These are phyloP conservation scores for Apiospora sp. DNA, from an alignment of 2,329 filamentous ascomycete species.

Conservation along the genomic window DNA sequence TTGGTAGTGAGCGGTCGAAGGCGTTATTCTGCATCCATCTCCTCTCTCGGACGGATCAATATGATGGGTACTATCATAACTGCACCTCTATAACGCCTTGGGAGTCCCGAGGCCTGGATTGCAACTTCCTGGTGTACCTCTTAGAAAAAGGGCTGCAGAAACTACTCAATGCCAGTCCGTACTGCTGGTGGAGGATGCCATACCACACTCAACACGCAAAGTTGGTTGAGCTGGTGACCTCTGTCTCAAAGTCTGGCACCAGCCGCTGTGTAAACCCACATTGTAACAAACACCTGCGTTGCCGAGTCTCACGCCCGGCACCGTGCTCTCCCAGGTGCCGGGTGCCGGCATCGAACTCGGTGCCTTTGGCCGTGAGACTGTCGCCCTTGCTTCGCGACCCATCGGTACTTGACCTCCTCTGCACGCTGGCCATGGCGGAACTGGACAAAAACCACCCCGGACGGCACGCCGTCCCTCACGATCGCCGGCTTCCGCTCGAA, in stretches of 20 bases:
- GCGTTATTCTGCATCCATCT: background rate
- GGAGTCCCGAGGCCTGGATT: background rate
- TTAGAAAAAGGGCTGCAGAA: background rate
- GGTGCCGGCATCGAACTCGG: background rate
- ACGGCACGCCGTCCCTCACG: background rate
- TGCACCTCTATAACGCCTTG: background rate
- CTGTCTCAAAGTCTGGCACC: background rate
- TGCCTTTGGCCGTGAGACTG: background rate
- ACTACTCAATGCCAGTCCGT: background rate
- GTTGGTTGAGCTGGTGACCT: background rate
- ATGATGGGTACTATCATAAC: background rate
- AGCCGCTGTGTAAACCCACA: background rate
- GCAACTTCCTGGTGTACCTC: background rate
- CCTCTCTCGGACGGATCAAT: background rate
- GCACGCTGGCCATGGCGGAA: background rate
- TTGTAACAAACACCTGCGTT: background rate
- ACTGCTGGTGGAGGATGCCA: background rate
- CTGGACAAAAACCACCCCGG: background rate
- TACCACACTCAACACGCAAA: background rate
- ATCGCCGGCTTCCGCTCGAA: no score
- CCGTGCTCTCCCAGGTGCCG: background rate
- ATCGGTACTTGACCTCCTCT: background rate
- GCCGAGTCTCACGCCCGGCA: background rate
- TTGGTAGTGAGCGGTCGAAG: background rate
- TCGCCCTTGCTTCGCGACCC: background rate